Evolutionary conservation across 768 basidiomycete species (phyloP).

Genomic region (Austroboletus festivus): DNA sequence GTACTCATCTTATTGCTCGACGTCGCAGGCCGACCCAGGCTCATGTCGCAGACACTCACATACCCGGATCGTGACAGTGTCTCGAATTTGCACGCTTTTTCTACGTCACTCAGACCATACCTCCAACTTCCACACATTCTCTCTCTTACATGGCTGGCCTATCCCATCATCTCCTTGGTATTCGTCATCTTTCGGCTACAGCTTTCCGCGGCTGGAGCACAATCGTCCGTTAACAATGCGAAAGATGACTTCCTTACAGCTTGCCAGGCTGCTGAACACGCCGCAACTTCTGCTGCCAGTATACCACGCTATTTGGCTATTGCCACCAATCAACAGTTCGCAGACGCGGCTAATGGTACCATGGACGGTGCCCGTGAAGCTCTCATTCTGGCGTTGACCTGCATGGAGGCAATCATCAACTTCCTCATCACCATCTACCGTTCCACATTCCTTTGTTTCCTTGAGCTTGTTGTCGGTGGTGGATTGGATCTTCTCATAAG

Average conservation of each 20-base stretch:
- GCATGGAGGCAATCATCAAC: slow-evolving; percentile 85
- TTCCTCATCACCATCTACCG: slow-evolving; percentile 92
- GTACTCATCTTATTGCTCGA: slow-evolving; percentile 10
- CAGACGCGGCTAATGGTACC: slow-evolving; percentile 73
- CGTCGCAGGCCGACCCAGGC: slow-evolving; percentile 40
- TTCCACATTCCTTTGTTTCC: slow-evolving; percentile 89
- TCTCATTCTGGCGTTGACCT: slow-evolving; percentile 70
- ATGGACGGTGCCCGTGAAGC: slow-evolving; percentile 74
- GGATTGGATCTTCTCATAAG: slow-evolving; percentile 74
- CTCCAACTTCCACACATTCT: slow-evolving; percentile 79
- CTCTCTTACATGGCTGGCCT: slow-evolving; percentile 88
- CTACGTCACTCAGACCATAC: slow-evolving; percentile 66
- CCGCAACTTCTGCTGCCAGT: slow-evolving; percentile 78
- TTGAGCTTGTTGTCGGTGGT: slow-evolving; percentile 85
- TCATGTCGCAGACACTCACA: slow-evolving; percentile 52
- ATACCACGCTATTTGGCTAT: slow-evolving; percentile 87
- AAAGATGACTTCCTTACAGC: slow-evolving; percentile 77
- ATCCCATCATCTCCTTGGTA: slow-evolving; percentile 83
- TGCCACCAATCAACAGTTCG: slow-evolving; percentile 77
- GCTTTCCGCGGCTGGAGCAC: slow-evolving; percentile 65
- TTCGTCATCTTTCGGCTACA: slow-evolving; percentile 85
- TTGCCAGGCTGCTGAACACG: slow-evolving; percentile 81
- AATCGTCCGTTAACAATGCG: slow-evolving; percentile 63
- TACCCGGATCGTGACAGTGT: slow-evolving; percentile 42
- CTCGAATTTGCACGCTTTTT: slow-evolving; percentile 30